Conservation (phyloP, 805 yeast species). For the Middelhovenomyces tepae region DNA sequence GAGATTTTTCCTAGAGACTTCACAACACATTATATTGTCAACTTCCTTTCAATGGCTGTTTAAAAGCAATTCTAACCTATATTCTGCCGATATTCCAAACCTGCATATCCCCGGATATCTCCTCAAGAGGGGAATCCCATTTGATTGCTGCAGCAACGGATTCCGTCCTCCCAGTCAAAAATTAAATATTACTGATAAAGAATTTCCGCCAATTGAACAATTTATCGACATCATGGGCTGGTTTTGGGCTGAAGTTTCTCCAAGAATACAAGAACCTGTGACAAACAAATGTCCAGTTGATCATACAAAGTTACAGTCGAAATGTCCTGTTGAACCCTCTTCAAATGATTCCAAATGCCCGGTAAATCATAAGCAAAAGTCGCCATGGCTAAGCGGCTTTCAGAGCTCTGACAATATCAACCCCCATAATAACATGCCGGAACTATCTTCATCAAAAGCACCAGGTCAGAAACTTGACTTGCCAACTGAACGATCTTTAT, state of each 20-base stretch:
- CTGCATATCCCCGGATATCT: too few species aligned
- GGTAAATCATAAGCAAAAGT: slow-evolving; percentile 26
- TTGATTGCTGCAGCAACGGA: too few species aligned
- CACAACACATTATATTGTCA: too few species aligned
- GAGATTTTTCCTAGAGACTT: too few species aligned
- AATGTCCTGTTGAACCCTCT: slow-evolving; percentile 27
- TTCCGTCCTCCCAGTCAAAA: too few species aligned
- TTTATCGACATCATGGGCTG: too few species aligned
- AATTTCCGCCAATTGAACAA: too few species aligned
- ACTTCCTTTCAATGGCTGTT: too few species aligned
- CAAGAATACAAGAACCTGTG: slow-evolving; percentile 8
- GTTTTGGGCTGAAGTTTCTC: slow-evolving; percentile 91
- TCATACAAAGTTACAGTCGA: slow-evolving; percentile 19
- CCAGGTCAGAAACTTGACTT: slow-evolving; percentile 74
- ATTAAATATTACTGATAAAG: too few species aligned
- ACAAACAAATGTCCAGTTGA: slow-evolving; percentile 30
- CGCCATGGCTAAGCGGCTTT: not conserved
- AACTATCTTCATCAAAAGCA: slow-evolving; percentile 52
- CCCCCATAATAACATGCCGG: slow-evolving; percentile 88
- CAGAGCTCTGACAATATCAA: slow-evolving; percentile 34
- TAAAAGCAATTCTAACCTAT: too few species aligned
- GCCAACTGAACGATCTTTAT: slow-evolving; percentile 75
- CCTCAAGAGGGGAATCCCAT: too few species aligned
- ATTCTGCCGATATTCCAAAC: too few species aligned
- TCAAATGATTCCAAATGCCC: slow-evolving; percentile 25